phyloP scores from a whole-genome alignment of 2,329 filamentous ascomycete genomes.

The Botrytis medusae region DNA sequence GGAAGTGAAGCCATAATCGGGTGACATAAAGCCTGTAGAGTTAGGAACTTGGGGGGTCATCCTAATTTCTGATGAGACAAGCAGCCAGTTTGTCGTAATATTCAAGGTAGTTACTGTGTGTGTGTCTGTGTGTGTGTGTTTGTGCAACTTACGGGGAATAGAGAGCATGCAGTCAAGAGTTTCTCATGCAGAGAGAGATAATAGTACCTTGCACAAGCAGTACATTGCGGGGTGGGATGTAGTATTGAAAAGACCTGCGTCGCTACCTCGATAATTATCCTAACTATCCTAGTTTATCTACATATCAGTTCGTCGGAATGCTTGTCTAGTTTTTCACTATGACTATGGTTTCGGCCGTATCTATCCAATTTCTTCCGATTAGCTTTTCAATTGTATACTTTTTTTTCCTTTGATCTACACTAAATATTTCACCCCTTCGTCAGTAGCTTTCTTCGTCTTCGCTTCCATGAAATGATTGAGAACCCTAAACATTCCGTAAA shows the following conservation, averaged over 20 bases:
- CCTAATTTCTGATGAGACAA: not conserved
- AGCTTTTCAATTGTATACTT: not conserved
- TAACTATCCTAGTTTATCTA: conserved; percentile 11
- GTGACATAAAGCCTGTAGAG: not conserved
- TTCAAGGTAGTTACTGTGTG: not conserved
- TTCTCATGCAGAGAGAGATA: not conserved
- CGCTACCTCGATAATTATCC: not conserved
- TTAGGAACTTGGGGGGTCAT: not conserved
- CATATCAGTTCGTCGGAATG: not conserved
- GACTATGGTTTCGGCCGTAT: not conserved
- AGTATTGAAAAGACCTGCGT: not conserved
- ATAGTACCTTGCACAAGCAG: conserved; percentile 4
- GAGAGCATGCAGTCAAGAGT: conserved; percentile 1
- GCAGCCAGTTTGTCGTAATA: not conserved
- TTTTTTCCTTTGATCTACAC: not conserved
- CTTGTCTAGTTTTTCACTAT: not conserved
- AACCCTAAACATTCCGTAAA: not conserved
- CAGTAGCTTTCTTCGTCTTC: not conserved
- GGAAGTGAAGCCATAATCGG: not conserved
- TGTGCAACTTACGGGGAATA: not conserved
- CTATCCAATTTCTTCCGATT: not conserved
- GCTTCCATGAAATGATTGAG: not conserved
- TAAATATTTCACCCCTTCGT: not conserved
- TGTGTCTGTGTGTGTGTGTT: too few relatives aligned
- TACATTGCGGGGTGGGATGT: conserved; percentile 17